Percentiles rank a stretch among this genome's conserved stretches.
phyloP scores from a whole-genome alignment of 2,329 filamentous ascomycete genomes.

The Zarea fungicola region DNA sequence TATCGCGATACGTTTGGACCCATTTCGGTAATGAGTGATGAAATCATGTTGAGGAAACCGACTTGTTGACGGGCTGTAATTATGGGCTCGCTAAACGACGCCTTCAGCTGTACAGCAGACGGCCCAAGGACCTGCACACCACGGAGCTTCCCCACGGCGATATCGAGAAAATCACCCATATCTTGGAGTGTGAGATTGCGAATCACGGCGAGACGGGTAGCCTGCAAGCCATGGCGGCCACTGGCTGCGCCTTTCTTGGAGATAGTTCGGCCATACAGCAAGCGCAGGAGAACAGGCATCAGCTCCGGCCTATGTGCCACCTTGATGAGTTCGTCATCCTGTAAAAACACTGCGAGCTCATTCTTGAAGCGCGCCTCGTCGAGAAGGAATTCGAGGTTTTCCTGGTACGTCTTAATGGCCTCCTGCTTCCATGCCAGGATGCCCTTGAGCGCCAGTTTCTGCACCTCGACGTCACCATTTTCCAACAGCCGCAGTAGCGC shows the following conservation, averaged over 20 bases:
- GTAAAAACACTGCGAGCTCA: slow-evolving; percentile 84
- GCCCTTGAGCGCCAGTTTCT: slow-evolving; percentile 77
- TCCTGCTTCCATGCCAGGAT: slow-evolving; percentile 86
- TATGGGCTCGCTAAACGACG: slow-evolving; percentile 52
- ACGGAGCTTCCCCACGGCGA: slow-evolving; percentile 69
- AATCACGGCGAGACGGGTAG: slow-evolving; percentile 74
- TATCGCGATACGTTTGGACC: slow-evolving; percentile 68
- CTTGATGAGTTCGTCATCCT: slow-evolving; percentile 67
- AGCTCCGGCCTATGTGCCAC: slow-evolving; percentile 66
- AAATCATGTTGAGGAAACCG: slow-evolving; percentile 87
- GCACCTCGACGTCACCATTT: slow-evolving; percentile 87
- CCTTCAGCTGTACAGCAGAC: slow-evolving; percentile 38
- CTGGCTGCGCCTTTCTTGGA: slow-evolving; percentile 72
- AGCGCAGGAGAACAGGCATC: slow-evolving; percentile 79
- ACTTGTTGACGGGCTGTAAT: slow-evolving; percentile 73
- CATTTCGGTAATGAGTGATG: slow-evolving; percentile 79
- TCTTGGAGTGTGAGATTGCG: slow-evolving; percentile 70
- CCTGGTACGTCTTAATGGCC: slow-evolving; percentile 70
- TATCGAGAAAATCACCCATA: slow-evolving; percentile 74
- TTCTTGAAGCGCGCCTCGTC: slow-evolving; percentile 92
- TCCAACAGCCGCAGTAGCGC: slow-evolving; percentile 70
- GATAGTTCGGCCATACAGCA: slow-evolving; percentile 87
- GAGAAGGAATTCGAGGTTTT: slow-evolving; percentile 78
- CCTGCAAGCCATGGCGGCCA: slow-evolving; percentile 74
- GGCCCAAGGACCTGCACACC: slow-evolving; percentile 54